Evolutionary conservation across 768 basidiomycete genomes (phyloP), one percentile per base, ranked within the genome.

Genomic region (Phaeotremella skinneri): DNA sequence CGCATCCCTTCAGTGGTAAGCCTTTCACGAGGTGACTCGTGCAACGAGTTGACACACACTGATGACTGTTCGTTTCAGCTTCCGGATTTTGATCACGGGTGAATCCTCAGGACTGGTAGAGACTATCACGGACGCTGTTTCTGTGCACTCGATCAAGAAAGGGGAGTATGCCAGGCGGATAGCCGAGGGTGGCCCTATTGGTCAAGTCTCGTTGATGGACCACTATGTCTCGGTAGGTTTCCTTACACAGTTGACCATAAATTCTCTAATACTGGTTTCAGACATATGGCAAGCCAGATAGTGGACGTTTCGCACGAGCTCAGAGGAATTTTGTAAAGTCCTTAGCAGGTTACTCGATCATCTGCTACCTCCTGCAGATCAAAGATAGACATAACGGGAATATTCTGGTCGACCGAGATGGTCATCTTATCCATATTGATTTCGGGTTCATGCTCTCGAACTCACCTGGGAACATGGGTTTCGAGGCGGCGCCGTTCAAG

Each of bases 401-500:
- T 73, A 98, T 99, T 54, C 83, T 99, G 4, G 80, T 99, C 48
- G 96, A 98, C 78, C 85, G 90, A 53, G 91, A 96, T 31, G 96
- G 96, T 0, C 93, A 93, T 67, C 81, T 96, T 23, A 87, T 96
- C 49, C 80, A 99, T 76, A 99, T 99, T 61, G 96, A 98, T 77
- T 99, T 98, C 74, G 96, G 96, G 1, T 98, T 98, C 80, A 94
- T 98, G 82, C 82, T 98, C 31, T 88, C 88, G 42, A 97, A 97
- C 76, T 91, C 93, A 1, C 96, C 96, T 0, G 94, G 94, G 20
- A 94, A 94, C 74, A 88, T 99, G 63, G 90, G 94, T 26, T 98
- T 99, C 75, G 96, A 99, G 79, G 94, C 93, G n/a, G 93, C 96
- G 1, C 96, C 96, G 1, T 99, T 99, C 83, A 99, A 99, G 76